These are phyloP conservation scores for Fusarium sp. DNA, from an alignment of 2,329 filamentous ascomycete species.

Conservation along the genomic window DNA sequence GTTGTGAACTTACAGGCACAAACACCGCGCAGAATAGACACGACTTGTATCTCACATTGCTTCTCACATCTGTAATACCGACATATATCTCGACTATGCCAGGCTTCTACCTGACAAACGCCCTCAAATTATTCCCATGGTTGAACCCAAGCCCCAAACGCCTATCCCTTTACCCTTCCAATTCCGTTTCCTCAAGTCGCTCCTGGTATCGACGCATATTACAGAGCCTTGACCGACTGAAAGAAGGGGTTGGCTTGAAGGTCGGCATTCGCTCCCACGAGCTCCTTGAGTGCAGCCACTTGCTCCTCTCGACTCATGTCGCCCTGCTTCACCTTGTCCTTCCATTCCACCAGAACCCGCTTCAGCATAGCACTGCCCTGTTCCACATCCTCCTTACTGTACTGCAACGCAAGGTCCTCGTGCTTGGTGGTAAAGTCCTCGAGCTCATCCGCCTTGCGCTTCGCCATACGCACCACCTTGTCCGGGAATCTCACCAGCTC, in stretches of 20 bases:
- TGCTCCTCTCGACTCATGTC: conserved; percentile 80
- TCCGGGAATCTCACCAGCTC: conserved; percentile 96
- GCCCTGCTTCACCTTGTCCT: conserved; percentile 74
- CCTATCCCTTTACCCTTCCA: conserved; percentile 4
- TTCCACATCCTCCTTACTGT: conserved; percentile 88
- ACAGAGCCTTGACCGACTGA: conserved; percentile 70
- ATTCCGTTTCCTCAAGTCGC: not conserved
- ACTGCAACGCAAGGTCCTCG: conserved; percentile 69
- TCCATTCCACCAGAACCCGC: conserved; percentile 86
- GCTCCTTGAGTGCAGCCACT: conserved; percentile 79
- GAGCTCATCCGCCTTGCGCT: conserved; percentile 96
- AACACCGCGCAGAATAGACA: not conserved
- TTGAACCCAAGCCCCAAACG: conserved; percentile 26
- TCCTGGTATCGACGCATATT: conserved; percentile 28
- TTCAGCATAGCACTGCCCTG: conserved; percentile 89
- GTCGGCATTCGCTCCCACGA: conserved; percentile 80
- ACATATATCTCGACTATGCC: conserved; percentile 7
- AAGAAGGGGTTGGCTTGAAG: conserved; percentile 77
- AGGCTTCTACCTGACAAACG: conserved; percentile 7
- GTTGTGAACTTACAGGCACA: not conserved
- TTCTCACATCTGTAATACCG: not conserved
- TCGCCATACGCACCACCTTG: conserved; percentile 99
- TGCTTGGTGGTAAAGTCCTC: conserved; percentile 93
- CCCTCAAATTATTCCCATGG: conserved; percentile 15
- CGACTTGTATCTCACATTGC: conserved; percentile 14